phyloP scores from a whole-genome alignment of 306 rosid species.

The Prunus kanzakura region DNA sequence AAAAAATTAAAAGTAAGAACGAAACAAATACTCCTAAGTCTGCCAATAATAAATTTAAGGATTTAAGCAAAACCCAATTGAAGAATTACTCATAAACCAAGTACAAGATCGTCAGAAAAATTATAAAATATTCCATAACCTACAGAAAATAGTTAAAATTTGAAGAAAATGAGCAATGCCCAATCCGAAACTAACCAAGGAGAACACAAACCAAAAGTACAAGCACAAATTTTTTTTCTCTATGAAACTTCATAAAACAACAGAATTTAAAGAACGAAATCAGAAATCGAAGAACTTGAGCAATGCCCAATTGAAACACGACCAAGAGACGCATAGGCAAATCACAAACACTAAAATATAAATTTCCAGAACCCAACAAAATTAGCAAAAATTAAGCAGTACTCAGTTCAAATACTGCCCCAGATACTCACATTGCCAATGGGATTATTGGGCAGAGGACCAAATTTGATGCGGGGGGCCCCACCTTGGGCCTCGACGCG shows the following conservation, averaged over 20 bases:
- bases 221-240: background rate
- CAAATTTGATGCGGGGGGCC: slow-evolving; percentile 77
- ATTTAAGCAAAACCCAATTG: background rate
- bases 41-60: background rate
- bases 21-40: background rate
- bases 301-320: background rate
- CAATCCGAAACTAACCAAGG: background rate
- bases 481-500: slow-evolving; percentile 88
- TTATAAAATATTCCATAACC: background rate
- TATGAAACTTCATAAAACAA: background rate
- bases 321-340: background rate
- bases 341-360: background rate
- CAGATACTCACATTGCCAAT: slow-evolving; percentile 64
- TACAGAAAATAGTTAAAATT: background rate
- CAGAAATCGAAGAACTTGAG: background rate
- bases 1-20: background rate
- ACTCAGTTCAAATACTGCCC: background rate
- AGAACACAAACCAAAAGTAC: background rate
- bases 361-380: background rate
- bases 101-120: background rate
- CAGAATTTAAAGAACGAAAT: background rate
- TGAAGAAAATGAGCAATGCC: slow-evolving; percentile 14
- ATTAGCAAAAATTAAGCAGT: background rate
- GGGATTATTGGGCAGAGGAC: slow-evolving; percentile 44
- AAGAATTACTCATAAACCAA: background rate